Base-by-base conservation (phyloP, 495 filamentous ascomycete genomes). In the Xylaria telfairii region DNA sequence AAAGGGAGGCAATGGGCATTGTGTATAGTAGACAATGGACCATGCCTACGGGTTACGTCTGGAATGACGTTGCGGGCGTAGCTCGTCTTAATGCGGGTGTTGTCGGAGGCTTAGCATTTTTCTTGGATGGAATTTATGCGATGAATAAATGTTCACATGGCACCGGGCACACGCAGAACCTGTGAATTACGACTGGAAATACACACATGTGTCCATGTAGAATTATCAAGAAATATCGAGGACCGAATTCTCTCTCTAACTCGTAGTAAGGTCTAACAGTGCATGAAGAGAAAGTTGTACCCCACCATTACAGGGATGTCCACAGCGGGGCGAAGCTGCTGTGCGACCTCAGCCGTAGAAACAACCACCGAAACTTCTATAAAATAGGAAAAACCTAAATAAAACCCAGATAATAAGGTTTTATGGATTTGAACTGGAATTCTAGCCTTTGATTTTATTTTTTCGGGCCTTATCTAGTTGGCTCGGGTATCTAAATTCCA, bases 11-110 rank as follows among this genome's bases (percentile, higher is more conserved):
- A n/a, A 34, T 21, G 44, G 46, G 42, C 46, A 57, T 24, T 54
- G 46, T 70, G 34, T 64, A 70, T 70, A 63, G 37, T 61, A 54
- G 68, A 64, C 13, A 44, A 70, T 42, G 34, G 44, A 54, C 26
- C 32, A 57, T 17, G 37, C n/a, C n/a, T n/a, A n/a, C n/a, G 39
- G 39, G 13, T 54, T 30, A 32, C 21, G 7, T 19, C 37, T 4
- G 51, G 28, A 26, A 67, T 21, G 26, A 44, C 24, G 13, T 32
- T 59, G 54, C 13, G 8, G 53, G 15, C 28, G 28, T 57, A 32
- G 26, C 28, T 57, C 28, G 56, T 21, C 37, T 12, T 49, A 26
- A 65, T 49, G 37, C 13, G 32, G 41, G 15, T 24, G 17, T 3
- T 17, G 65, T 41, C 13, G 32, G 30, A 24, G 5, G 63, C 21